Evolutionary conservation across 2,329 filamentous ascomycete genomes (phyloP).

Genomic region (Trichoderma sp.): DNA sequence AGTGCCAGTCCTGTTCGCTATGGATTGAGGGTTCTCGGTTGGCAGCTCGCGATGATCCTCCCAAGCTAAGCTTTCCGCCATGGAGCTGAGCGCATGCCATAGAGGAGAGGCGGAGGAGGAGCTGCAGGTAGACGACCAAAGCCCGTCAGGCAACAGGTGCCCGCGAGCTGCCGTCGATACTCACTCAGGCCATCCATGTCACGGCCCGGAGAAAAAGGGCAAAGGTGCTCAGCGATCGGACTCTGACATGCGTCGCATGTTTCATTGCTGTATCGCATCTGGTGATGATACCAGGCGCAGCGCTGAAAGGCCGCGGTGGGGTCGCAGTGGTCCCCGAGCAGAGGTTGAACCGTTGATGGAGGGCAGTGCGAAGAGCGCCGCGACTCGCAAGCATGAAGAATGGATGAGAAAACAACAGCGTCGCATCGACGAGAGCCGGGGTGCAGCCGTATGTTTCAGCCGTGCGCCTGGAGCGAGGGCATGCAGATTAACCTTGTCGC

Average conservation of each 20-base stretch:
- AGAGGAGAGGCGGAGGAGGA: not conserved
- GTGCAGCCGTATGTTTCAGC: slow-evolving; percentile 29
- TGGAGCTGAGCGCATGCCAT: not conserved
- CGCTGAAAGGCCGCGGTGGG: slow-evolving; percentile 2
- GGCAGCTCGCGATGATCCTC: slow-evolving; percentile 1
- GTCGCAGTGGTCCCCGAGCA: slow-evolving; percentile 14
- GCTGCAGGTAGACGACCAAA: not conserved
- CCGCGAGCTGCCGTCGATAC: not conserved
- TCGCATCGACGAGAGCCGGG: slow-evolving; percentile 24
- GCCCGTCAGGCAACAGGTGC: not conserved
- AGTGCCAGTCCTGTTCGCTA: slow-evolving; percentile 13
- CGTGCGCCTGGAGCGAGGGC: slow-evolving; percentile 19
- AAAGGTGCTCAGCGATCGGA: slow-evolving; percentile 24
- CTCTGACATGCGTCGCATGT: slow-evolving; percentile 27
- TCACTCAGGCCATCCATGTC: not conserved
- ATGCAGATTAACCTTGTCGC: slow-evolving; percentile 19
- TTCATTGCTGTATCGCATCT: slow-evolving; percentile 29
- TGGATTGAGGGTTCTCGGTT: slow-evolving; percentile 5
- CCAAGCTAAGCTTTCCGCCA: slow-evolving; percentile 6
- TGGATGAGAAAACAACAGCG: slow-evolving; percentile 9
- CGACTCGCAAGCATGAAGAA: not conserved
- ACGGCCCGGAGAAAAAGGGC: slow-evolving; percentile 8
- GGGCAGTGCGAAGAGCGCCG: not conserved
- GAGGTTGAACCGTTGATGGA: not conserved
- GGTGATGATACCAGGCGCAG: slow-evolving; percentile 13